Evolutionary conservation across 805 yeast genomes (phyloP).

Genomic region (Starmerella apicola): DNA sequence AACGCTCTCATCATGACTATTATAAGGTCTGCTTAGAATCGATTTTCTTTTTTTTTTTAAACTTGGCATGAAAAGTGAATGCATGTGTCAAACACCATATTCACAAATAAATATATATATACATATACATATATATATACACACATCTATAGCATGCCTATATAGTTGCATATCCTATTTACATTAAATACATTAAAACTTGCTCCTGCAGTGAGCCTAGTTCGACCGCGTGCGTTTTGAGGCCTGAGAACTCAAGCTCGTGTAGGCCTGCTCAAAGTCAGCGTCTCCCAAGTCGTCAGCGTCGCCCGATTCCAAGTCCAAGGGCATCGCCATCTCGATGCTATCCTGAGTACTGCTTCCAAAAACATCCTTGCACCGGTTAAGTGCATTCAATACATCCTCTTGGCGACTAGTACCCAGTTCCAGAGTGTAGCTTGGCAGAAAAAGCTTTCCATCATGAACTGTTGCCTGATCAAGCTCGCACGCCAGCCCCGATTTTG

Average conservation of each 20-base stretch:
- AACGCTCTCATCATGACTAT: no score
- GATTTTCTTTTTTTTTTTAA: no score
- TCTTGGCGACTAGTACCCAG: not conserved
- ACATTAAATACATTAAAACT: no score
- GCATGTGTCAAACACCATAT: no score
- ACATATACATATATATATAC: not conserved
- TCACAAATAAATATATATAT: not conserved
- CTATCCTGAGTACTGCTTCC: not conserved
- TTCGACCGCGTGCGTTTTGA: no score
- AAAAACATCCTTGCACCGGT: slow-evolving; percentile 4
- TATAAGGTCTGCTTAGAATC: no score
- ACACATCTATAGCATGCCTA: no score
- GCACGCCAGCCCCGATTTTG: not conserved
- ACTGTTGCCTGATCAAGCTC: slow-evolving; percentile 2
- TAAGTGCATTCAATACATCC: slow-evolving; percentile 1
- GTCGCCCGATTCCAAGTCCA: slow-evolving; percentile 15
- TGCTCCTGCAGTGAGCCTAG: no score
- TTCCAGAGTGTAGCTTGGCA: not conserved
- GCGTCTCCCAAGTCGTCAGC: slow-evolving; percentile 17
- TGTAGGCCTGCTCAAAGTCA: slow-evolving; percentile 1
- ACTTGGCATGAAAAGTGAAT: no score
- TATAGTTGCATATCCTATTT: no score
- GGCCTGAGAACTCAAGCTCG: no score
- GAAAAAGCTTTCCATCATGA: not conserved
- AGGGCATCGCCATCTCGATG: slow-evolving; percentile 13